These are phyloP conservation scores for Xerocomus brunneocitrinus DNA, from an alignment of 768 basidiomycete genomes.

Conservation along the genomic window DNA sequence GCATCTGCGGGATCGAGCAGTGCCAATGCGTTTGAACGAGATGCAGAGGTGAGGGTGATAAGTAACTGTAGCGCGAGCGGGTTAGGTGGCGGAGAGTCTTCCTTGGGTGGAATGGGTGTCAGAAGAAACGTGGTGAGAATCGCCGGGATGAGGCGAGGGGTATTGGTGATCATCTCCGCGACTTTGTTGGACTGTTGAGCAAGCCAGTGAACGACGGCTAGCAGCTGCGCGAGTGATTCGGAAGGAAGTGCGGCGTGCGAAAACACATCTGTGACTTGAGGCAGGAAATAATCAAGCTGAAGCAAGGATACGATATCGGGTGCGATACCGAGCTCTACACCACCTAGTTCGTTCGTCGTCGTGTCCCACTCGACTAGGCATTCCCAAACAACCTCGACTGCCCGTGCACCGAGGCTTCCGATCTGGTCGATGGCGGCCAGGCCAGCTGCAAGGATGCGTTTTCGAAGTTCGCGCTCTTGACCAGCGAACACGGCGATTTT, in stretches of 20 bases:
- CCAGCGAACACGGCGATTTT: slow-evolving; percentile 20
- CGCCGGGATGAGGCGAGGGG: slow-evolving; percentile 47
- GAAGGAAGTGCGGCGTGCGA: slow-evolving; percentile 40
- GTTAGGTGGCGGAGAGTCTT: slow-evolving; percentile 33
- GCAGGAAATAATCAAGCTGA: slow-evolving; percentile 43
- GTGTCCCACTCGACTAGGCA: slow-evolving; percentile 64
- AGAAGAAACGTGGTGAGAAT: slow-evolving; percentile 57
- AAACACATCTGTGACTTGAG: slow-evolving; percentile 42
- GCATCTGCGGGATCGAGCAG: slow-evolving; percentile 57
- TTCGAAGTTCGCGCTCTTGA: slow-evolving; percentile 44
- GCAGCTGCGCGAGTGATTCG: slow-evolving; percentile 50
- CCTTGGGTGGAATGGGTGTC: slow-evolving; percentile 42
- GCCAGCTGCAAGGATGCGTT: slow-evolving; percentile 61
- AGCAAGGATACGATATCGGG: slow-evolving; percentile 16
- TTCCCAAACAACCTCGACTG: slow-evolving; percentile 71
- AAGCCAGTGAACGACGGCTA: slow-evolving; percentile 57
- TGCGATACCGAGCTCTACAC: slow-evolving; percentile 39
- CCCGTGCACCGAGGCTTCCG: slow-evolving; percentile 62
- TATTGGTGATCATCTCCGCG: slow-evolving; percentile 48
- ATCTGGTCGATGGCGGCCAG: slow-evolving; percentile 61
- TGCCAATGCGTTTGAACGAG: slow-evolving; percentile 60
- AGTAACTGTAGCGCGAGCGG: slow-evolving; percentile 55
- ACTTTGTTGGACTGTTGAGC: slow-evolving; percentile 53
- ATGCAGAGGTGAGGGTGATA: slow-evolving; percentile 52
- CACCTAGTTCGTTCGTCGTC: slow-evolving; percentile 27